Conservation (phyloP, 148 eudicot species). For the Linanthus parryae region DNA sequence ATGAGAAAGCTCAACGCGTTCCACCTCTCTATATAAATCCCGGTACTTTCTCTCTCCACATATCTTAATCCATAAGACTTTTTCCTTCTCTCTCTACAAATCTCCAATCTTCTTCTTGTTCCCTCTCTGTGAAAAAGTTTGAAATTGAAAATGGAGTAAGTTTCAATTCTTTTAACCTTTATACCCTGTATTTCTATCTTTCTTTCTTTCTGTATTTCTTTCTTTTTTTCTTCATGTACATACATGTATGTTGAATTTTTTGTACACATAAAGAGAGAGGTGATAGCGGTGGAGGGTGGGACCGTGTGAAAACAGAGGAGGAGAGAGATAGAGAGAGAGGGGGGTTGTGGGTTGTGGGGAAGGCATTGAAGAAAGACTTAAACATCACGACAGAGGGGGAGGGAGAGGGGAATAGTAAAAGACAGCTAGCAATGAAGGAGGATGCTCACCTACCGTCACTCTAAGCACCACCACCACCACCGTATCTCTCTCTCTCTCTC, state of each 20-base stretch:
- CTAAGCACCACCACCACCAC: neutral
- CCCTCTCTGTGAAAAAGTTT: neutral
- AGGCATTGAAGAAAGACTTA: slow-evolving; percentile 28
- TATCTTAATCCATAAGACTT: too few species aligned
- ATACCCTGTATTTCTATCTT: too few species aligned
- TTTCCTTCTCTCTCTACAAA: too few species aligned
- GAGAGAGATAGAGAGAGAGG: neutral
- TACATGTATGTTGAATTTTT: too few species aligned
- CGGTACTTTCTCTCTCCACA: too few species aligned
- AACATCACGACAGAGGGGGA: slow-evolving; percentile 41
- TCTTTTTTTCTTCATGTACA: too few species aligned
- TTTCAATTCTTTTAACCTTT: too few species aligned
- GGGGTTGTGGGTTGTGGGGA: slow-evolving; percentile 4
- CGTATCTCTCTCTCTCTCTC: neutral
- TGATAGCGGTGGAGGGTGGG: neutral
- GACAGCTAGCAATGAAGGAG: slow-evolving; percentile 39
- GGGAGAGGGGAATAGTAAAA: slow-evolving; percentile 13
- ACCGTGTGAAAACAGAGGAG: neutral
- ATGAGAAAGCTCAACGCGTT: too few species aligned
- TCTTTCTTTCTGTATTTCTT: too few species aligned
- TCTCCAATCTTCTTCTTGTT: too few species aligned
- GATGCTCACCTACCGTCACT: slow-evolving; percentile 35
- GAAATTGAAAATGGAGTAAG: neutral
- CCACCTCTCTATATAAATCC: too few species aligned
- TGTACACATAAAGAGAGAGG: too few species aligned